Percentiles rank a stretch among this genome's conserved stretches.
phyloP scores from a whole-genome alignment of 345 rosid species.

The Trapa bicornis region DNA sequence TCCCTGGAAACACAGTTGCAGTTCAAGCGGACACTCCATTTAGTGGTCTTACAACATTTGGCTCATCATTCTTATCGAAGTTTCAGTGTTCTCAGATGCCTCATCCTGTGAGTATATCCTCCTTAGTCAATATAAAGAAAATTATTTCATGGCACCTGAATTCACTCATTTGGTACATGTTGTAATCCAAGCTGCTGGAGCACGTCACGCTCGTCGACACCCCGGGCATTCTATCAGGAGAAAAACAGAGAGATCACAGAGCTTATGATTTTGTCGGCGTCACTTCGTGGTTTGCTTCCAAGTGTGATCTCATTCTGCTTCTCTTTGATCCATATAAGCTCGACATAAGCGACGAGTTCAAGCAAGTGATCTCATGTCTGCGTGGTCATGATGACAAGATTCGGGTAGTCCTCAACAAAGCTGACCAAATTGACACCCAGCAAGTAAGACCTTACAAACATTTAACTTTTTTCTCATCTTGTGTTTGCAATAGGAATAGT shows the following conservation, averaged over 20 bases:
- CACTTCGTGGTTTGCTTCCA: slow-evolving; percentile 95
- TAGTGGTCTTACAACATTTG: slow-evolving; percentile 78
- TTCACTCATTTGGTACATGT: background rate
- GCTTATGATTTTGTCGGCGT: slow-evolving; percentile 87
- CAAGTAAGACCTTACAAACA: slow-evolving; percentile 34
- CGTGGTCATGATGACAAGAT: slow-evolving; percentile 95
- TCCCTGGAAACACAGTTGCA: slow-evolving; percentile 89
- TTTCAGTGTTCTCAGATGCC: slow-evolving; percentile 98
- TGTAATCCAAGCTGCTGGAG: slow-evolving; percentile 54
- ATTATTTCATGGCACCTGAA: background rate
- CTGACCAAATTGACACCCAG: slow-evolving; percentile 90
- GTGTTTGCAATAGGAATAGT: background rate
- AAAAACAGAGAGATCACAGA: slow-evolving; percentile 79
- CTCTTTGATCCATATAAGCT: slow-evolving; percentile 93
- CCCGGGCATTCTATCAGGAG: slow-evolving; percentile 92
- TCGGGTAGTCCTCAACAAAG: slow-evolving; percentile 90
- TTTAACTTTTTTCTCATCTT: background rate
- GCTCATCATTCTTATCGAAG: slow-evolving; percentile 81
- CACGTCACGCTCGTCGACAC: slow-evolving; percentile 83
- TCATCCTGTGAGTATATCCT: slow-evolving; percentile 47
- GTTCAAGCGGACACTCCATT: slow-evolving; percentile 96
- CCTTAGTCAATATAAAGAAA: background rate
- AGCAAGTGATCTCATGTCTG: slow-evolving; percentile 78
- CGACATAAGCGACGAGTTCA: slow-evolving; percentile 93
- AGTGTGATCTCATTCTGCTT: slow-evolving; percentile 91